Conservation (phyloP, 2,329 filamentous ascomycete species). For the Penicillium sclerotiorum region DNA sequence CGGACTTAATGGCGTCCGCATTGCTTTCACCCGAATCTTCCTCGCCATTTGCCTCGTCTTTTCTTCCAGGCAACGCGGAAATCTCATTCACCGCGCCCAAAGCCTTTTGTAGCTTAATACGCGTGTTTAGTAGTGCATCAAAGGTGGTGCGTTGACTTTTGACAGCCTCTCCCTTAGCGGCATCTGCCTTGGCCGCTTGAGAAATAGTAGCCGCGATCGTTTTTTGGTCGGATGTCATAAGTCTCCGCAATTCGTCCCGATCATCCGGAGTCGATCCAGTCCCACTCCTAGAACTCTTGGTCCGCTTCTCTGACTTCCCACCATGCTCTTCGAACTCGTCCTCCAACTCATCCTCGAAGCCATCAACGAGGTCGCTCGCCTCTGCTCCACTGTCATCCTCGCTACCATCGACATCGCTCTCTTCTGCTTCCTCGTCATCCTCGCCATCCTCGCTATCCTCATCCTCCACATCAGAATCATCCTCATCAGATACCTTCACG, state of each 20-base stretch:
- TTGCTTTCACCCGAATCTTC: slow-evolving; percentile 19
- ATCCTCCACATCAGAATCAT: slow-evolving; percentile 31
- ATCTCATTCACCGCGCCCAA: slow-evolving; percentile 80
- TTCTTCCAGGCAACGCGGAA: slow-evolving; percentile 47
- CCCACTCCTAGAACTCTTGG: background rate
- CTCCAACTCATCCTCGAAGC: slow-evolving; percentile 34
- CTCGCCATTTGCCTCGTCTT: slow-evolving; percentile 31
- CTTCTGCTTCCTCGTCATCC: slow-evolving; percentile 22
- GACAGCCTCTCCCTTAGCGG: slow-evolving; percentile 82
- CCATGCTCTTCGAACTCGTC: slow-evolving; percentile 29
- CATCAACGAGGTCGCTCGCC: slow-evolving; percentile 18
- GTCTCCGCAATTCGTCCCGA: slow-evolving; percentile 64
- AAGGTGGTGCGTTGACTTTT: slow-evolving; percentile 84
- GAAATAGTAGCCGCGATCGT: slow-evolving; percentile 65
- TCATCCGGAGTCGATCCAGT: slow-evolving; percentile 31
- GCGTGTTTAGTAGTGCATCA: slow-evolving; percentile 82
- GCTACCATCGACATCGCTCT: slow-evolving; percentile 19
- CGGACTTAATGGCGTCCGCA: slow-evolving; percentile 65
- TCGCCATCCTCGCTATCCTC: slow-evolving; percentile 28
- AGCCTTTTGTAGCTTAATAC: slow-evolving; percentile 92
- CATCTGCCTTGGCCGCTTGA: slow-evolving; percentile 72
- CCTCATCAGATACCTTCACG: background rate
- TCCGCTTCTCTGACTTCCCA: slow-evolving; percentile 23
- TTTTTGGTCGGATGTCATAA: slow-evolving; percentile 70
- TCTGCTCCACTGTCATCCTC: slow-evolving; percentile 35